These are phyloP conservation scores for Penstemon eatonii DNA, from an alignment of 257 asterid species.

Conservation along the genomic window DNA sequence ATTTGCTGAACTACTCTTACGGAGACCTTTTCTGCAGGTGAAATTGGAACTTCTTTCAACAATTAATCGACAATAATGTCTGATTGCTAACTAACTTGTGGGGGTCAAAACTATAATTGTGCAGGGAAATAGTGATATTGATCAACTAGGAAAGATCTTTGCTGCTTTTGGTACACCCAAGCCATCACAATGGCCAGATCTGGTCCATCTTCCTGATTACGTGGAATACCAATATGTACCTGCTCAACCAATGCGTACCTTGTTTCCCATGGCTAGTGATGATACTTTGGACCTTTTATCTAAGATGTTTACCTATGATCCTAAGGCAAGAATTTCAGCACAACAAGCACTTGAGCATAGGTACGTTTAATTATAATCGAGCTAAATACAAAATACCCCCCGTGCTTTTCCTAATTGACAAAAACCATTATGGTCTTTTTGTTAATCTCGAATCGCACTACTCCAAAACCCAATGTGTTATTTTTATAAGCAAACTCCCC, in stretches of 20 bases:
- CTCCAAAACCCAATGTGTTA: too few species aligned
- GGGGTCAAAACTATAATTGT: conserved; percentile 24
- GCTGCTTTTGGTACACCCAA: conserved; percentile 96
- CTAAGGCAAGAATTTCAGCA: conserved; percentile 87
- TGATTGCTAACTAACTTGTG: conserved; percentile 20
- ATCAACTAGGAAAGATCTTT: conserved; percentile 96
- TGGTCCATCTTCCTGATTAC: conserved; percentile 91
- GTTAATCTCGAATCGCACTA: too few species aligned
- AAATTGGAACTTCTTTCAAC: conserved; percentile 19
- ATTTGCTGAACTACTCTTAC: conserved; percentile 91
- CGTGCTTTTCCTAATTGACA: too few species aligned
- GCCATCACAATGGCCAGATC: conserved; percentile 86
- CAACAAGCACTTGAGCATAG: conserved; percentile 95
- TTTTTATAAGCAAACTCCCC: too few species aligned
- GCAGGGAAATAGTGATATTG: conserved; percentile 94
- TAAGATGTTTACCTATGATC: conserved; percentile 89
- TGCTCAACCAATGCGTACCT: conserved; percentile 61
- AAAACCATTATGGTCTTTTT: too few species aligned
- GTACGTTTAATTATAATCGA: conserved; percentile 38
- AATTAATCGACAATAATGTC: not conserved
- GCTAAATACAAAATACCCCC: too few species aligned
- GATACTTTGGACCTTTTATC: conserved; percentile 83
- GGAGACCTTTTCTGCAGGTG: conserved; percentile 95
- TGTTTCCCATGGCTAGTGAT: conserved; percentile 93
- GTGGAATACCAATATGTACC: conserved; percentile 71